Percentiles rank a stretch among this genome's conserved stretches.
Evolutionary conservation across 1,284 basidiomycete species (phyloP).

Genomic region (Apiotrichum brassicae): DNA sequence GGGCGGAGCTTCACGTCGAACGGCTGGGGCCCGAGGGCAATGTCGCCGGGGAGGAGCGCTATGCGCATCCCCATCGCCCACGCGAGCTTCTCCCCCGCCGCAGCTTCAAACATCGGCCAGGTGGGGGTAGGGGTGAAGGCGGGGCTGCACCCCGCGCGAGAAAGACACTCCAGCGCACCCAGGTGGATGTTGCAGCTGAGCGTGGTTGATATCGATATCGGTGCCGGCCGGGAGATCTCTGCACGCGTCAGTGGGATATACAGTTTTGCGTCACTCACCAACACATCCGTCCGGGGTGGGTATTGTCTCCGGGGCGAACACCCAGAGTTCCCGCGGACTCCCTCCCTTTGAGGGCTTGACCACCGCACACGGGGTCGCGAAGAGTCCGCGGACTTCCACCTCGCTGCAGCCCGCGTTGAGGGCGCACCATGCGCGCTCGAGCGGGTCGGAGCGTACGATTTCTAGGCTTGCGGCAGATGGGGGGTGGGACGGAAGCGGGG

Average conservation of each 20-base stretch:
- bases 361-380: conserved; percentile 8
- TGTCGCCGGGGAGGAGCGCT: conserved; percentile 5
- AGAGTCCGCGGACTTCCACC: conserved; percentile 1
- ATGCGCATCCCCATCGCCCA: conserved; percentile 15
- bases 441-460: conserved; percentile 16
- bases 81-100: conserved; percentile 19
- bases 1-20: conserved; percentile 14
- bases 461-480: background rate
- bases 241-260: background rate
- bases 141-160: background rate
- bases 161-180: conserved; percentile 8
- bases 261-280: conserved; percentile 1
- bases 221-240: conserved; percentile 10
- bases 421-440: conserved; percentile 25
- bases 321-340: conserved; percentile 12
- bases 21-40: conserved; percentile 6
- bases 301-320: conserved; percentile 6
- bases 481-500: background rate
- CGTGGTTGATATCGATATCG: conserved; percentile 7
- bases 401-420: conserved; percentile 13
- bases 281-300: background rate
- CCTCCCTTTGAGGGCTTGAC: conserved; percentile 3
- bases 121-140: conserved; percentile 6
- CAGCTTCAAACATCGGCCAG: conserved; percentile 12
- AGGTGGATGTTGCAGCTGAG: conserved; percentile 15